Conservation (phyloP, 495 filamentous ascomycete species). For the Xylaria sp. region DNA sequence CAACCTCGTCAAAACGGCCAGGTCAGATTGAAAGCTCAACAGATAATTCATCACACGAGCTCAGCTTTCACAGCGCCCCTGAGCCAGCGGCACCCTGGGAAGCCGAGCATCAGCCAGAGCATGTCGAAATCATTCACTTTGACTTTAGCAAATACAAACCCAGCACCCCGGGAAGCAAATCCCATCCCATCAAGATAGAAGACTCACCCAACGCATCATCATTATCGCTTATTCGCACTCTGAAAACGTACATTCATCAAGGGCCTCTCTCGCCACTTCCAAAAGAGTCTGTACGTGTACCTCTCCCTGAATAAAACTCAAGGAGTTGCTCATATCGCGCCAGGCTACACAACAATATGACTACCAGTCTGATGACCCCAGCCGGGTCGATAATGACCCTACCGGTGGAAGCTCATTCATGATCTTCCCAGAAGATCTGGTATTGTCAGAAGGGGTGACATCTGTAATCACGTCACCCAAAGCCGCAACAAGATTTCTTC, state of each 20-base stretch:
- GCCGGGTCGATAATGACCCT: background rate
- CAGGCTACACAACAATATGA: background rate
- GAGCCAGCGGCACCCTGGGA: background rate
- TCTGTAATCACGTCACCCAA: slow-evolving; percentile 5
- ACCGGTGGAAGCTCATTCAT: background rate
- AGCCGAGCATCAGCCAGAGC: background rate
- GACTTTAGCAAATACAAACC: slow-evolving; percentile 10
- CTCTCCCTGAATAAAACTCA: background rate
- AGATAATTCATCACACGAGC: background rate
- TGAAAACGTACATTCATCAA: background rate
- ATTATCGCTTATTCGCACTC: background rate
- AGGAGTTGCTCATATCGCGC: background rate
- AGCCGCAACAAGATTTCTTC: slow-evolving; percentile 1
- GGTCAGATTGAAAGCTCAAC: background rate
- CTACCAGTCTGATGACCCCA: background rate
- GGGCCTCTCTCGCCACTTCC: background rate
- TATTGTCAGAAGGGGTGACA: background rate
- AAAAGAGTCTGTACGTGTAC: background rate
- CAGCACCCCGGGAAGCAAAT: slow-evolving; percentile 11
- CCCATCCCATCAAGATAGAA: slow-evolving; percentile 17
- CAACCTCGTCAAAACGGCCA: background rate
- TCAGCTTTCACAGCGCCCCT: background rate
- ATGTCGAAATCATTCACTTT: background rate
- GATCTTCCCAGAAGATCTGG: background rate
- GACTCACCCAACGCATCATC: background rate